phyloP scores from a whole-genome alignment of 2,329 filamentous ascomycete genomes.

The Sclerotinia minor region DNA sequence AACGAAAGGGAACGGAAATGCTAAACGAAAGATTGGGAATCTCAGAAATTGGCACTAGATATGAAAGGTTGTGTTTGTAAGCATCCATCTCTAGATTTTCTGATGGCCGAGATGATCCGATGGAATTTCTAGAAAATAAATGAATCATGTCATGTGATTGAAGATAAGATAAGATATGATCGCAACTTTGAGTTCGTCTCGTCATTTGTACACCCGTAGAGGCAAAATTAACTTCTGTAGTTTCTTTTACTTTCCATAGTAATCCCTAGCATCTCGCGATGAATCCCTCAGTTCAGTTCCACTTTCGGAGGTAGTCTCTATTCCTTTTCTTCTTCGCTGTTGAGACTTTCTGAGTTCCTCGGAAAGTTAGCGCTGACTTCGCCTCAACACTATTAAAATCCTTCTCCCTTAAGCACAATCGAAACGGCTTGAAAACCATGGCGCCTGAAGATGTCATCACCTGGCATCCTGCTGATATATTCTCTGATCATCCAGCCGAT shows the following conservation, averaged over 20 bases:
- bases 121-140: constrained; percentile 1
- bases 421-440: background rate
- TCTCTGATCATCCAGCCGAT: constrained; percentile 29
- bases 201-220: too few species aligned
- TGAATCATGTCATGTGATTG: constrained; percentile 19
- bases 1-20: constrained; percentile 1
- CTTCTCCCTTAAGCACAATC: background rate
- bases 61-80: constrained; percentile 35
- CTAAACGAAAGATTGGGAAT: constrained; percentile 32
- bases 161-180: constrained; percentile 21
- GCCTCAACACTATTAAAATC: background rate
- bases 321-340: background rate
- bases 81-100: constrained; percentile 33
- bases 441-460: constrained; percentile 25
- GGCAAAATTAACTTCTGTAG: background rate
- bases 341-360: background rate
- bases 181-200: background rate
- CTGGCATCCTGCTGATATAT: constrained; percentile 44
- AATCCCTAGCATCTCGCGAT: background rate
- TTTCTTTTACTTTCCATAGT: background rate
- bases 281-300: background rate
- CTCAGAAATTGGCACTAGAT: constrained; percentile 4
- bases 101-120: background rate
- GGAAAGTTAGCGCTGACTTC: background rate
- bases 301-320: background rate